phyloP scores from a whole-genome alignment of 495 filamentous ascomycete species.

The Penicillium coprophilum region DNA sequence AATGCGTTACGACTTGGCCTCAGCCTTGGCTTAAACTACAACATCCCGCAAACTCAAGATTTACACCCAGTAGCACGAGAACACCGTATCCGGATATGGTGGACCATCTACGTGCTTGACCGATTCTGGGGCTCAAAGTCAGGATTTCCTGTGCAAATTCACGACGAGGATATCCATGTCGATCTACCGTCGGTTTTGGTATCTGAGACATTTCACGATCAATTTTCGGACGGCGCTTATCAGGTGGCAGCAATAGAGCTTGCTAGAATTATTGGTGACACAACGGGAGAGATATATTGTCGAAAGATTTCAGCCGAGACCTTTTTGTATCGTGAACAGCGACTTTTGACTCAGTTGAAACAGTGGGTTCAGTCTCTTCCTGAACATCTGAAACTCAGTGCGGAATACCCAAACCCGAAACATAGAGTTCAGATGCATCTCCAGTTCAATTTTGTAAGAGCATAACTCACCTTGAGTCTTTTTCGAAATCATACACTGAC shows the following conservation, averaged over 20 bases:
- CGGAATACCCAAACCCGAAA: constrained; percentile 30
- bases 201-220: constrained; percentile 29
- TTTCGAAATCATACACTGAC: background rate
- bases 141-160: constrained; percentile 38
- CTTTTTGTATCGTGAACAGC: constrained; percentile 38
- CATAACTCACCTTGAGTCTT: background rate
- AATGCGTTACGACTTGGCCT: constrained; percentile 37
- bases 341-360: constrained; percentile 37
- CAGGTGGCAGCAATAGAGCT: constrained; percentile 34
- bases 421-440: constrained; percentile 36
- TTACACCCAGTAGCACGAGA: constrained; percentile 36
- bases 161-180: constrained; percentile 41
- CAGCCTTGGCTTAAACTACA: constrained; percentile 41
- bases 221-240: constrained; percentile 35
- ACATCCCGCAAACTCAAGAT: constrained; percentile 37
- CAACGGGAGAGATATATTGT: constrained; percentile 36
- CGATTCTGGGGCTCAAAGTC: constrained; percentile 42
- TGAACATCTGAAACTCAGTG: constrained; percentile 31
- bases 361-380: constrained; percentile 41
- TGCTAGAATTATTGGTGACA: constrained; percentile 36
- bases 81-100: constrained; percentile 43
- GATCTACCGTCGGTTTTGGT: constrained; percentile 32
- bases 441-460: constrained; percentile 36
- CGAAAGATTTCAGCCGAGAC: constrained; percentile 36
- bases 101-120: constrained; percentile 44